A percentile compares a stretch with the other conserved stretches of the same genome.
Evolutionary conservation across 345 rosid genomes (phyloP).

Genomic region (Acer negundo): DNA sequence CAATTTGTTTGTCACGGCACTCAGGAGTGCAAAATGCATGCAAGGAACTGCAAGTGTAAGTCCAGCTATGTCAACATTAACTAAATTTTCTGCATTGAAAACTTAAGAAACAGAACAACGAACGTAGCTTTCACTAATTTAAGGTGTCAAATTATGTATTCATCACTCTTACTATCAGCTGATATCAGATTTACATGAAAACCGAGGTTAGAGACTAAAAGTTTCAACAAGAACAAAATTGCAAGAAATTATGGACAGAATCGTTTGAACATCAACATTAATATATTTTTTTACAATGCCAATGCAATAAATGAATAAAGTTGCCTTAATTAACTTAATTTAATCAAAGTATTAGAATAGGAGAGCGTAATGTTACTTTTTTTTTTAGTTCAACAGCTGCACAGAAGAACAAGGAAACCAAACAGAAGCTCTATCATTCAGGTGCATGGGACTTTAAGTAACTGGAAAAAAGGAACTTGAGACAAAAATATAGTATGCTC

Average conservation of each 20-base stretch:
- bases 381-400: not conserved
- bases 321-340: not conserved
- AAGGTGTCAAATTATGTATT: not conserved
- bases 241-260: not conserved
- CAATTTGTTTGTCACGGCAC: conserved; percentile 31
- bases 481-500: not conserved
- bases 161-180: not conserved
- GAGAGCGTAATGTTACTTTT: too few species aligned
- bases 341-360: too few species aligned
- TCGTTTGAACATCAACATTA: not conserved
- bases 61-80: not conserved
- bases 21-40: conserved; percentile 36
- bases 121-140: not conserved
- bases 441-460: too few species aligned
- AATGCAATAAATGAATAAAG: not conserved
- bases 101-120: not conserved
- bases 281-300: not conserved
- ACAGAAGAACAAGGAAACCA: not conserved
- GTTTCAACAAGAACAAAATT: not conserved
- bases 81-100: not conserved
- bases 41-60: conserved; percentile 27
- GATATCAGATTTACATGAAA: not conserved
- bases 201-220: not conserved
- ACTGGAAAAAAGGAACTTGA: not conserved
- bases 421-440: not conserved